These are phyloP conservation scores for Pholiota adiposa DNA, from an alignment of 1,284 basidiomycete genomes.

Conservation along the genomic window DNA sequence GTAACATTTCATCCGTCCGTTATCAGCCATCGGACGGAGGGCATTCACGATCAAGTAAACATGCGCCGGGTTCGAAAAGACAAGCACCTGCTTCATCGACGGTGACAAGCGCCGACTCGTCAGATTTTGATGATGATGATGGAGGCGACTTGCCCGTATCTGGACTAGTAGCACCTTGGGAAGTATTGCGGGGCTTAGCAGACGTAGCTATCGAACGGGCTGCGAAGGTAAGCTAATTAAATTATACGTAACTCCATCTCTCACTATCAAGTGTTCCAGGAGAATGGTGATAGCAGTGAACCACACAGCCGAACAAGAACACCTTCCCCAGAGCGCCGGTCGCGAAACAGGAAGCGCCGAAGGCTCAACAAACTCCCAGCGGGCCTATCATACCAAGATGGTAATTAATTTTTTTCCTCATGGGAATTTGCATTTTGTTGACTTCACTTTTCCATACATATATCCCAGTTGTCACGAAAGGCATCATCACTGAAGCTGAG, in stretches of 20 bases:
- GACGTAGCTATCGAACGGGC: slow-evolving; percentile 80
- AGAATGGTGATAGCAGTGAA: slow-evolving; percentile 76
- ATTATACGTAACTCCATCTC: slow-evolving; percentile 10
- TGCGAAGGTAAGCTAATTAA: slow-evolving; percentile 58
- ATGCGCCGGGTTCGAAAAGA: slow-evolving; percentile 55
- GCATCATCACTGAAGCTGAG: slow-evolving; percentile 78
- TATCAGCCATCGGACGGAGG: slow-evolving; percentile 54
- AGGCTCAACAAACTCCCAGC: slow-evolving; percentile 55
- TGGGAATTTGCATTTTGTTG: slow-evolving; percentile 8
- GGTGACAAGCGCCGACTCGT: slow-evolving; percentile 75
- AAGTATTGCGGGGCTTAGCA: slow-evolving; percentile 78
- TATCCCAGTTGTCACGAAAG: slow-evolving; percentile 81
- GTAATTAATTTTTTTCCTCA: slow-evolving; percentile 39
- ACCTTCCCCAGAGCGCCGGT: slow-evolving; percentile 66
- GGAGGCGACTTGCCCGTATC: slow-evolving; percentile 79
- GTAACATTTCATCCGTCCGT: slow-evolving; percentile 61
- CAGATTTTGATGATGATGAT: slow-evolving; percentile 74
- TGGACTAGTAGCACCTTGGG: slow-evolving; percentile 82
- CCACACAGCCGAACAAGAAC: slow-evolving; percentile 75
- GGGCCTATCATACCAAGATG: slow-evolving; percentile 67
- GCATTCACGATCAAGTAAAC: slow-evolving; percentile 44
- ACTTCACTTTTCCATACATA: slow-evolving; percentile 19
- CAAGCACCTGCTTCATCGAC: slow-evolving; percentile 62
- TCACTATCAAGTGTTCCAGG: slow-evolving; percentile 42
- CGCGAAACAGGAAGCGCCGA: slow-evolving; percentile 72